Percentiles rank a stretch among this genome's conserved stretches.
Evolutionary conservation across 768 basidiomycete genomes (phyloP).

Genomic region (Boletus subcaerulescens): DNA sequence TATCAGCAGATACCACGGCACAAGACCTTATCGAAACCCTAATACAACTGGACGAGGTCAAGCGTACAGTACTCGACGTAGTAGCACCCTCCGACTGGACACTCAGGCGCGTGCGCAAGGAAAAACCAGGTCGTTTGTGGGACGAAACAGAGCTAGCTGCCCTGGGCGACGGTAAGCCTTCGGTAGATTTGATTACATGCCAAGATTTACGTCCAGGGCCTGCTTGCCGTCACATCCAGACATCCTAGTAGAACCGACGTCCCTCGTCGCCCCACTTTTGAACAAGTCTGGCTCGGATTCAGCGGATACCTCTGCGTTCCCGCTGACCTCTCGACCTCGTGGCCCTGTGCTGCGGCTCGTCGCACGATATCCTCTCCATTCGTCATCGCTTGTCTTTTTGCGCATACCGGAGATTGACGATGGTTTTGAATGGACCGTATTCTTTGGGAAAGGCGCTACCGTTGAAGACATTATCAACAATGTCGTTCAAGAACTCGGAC

Average conservation of each 20-base stretch:
- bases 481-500: conserved; percentile 62
- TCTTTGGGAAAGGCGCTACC: conserved; percentile 55
- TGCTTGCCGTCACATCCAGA: conserved; percentile 36
- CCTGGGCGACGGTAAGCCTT: conserved; percentile 58
- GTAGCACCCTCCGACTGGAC: conserved; percentile 59
- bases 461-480: conserved; percentile 52
- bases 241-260: conserved; percentile 39
- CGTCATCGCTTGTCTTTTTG: conserved; percentile 50
- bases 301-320: conserved; percentile 44
- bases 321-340: conserved; percentile 65
- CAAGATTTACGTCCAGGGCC: conserved; percentile 10
- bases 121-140: conserved; percentile 62
- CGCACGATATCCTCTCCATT: conserved; percentile 61
- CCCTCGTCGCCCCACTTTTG: conserved; percentile 52
- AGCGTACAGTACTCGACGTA: conserved; percentile 53
- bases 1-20: conserved; percentile 50
- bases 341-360: conserved; percentile 67
- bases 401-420: conserved; percentile 80
- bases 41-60: conserved; percentile 45
- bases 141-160: conserved; percentile 65
- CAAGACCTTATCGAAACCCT: conserved; percentile 59
- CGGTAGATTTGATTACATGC: background rate
- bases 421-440: conserved; percentile 62
- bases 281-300: conserved; percentile 35
- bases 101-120: conserved; percentile 59